phyloP scores from a whole-genome alignment of 2,329 filamentous ascomycete genomes.

The Podosphaera xanthii region DNA sequence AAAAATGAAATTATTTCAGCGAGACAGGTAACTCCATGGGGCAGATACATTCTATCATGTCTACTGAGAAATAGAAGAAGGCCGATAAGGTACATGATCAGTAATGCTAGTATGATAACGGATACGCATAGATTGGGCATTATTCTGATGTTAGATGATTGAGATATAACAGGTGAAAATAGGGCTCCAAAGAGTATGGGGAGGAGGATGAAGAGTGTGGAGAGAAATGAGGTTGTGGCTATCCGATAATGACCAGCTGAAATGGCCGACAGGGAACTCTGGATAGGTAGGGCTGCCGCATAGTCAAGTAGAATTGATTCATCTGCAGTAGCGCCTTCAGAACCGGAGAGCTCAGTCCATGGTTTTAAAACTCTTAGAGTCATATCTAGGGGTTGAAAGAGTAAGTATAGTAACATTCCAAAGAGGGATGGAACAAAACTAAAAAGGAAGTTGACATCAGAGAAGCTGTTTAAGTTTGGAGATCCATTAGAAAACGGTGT shows the following conservation, averaged over 20 bases:
- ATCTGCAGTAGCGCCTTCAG: conserved; percentile 36
- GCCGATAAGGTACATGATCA: conserved; percentile 44
- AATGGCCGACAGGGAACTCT: conserved; percentile 31
- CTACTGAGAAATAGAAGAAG: conserved; percentile 39
- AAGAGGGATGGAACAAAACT: conserved; percentile 48
- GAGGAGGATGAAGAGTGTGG: conserved; percentile 34
- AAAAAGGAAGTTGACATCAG: conserved; percentile 72
- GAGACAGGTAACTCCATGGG: conserved; percentile 48
- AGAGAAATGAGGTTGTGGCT: conserved; percentile 35
- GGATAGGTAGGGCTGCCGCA: conserved; percentile 35
- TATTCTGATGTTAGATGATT: conserved; percentile 32
- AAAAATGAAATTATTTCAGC: conserved; percentile 61
- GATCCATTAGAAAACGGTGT: conserved; percentile 39
- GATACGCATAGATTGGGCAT: conserved; percentile 52
- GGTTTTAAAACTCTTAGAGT: conserved; percentile 43
- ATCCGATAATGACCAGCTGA: conserved; percentile 39
- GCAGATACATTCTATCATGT: conserved; percentile 39
- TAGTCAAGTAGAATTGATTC: conserved; percentile 49
- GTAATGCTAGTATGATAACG: conserved; percentile 47
- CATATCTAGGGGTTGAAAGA: conserved; percentile 44
- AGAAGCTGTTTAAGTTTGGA: conserved; percentile 45
- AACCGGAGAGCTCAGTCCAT: conserved; percentile 37
- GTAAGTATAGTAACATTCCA: conserved; percentile 42
- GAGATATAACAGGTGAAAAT: conserved; percentile 48
- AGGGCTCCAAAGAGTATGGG: conserved; percentile 37